Conservation (phyloP, 805 yeast genomes). For the Yarrowia sp. region DNA sequence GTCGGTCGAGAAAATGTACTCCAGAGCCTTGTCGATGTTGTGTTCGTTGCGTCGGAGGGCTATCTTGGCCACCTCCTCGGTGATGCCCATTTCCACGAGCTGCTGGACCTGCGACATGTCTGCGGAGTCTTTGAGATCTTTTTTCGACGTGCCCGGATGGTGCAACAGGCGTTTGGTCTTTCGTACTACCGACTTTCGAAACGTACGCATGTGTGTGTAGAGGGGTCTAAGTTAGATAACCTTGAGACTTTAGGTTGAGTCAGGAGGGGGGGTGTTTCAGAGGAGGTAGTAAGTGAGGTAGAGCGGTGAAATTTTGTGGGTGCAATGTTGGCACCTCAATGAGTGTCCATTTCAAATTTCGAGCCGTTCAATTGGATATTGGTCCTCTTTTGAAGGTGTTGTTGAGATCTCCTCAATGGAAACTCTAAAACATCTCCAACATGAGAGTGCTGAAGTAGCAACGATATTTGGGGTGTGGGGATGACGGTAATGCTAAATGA, state of each 20-base stretch:
- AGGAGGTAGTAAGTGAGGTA: too few species aligned
- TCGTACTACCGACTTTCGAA: slow-evolving; percentile 22
- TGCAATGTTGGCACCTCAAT: too few species aligned
- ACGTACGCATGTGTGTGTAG: slow-evolving; percentile 23
- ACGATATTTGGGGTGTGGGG: too few species aligned
- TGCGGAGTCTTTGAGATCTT: neutral
- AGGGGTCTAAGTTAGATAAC: slow-evolving; percentile 24
- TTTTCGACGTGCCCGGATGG: slow-evolving; percentile 16
- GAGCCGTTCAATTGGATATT: too few species aligned
- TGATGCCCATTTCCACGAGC: slow-evolving; percentile 34
- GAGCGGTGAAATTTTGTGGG: too few species aligned
- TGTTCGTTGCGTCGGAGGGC: slow-evolving; percentile 21
- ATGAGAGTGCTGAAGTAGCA: too few species aligned
- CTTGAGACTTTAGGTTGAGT: slow-evolving; percentile 6
- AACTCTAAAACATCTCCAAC: too few species aligned
- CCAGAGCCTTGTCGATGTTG: slow-evolving; percentile 34
- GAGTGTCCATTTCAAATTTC: too few species aligned
- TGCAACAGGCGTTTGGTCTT: slow-evolving; percentile 27
- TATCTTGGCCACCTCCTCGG: slow-evolving; percentile 1
- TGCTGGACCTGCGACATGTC: slow-evolving; percentile 31
- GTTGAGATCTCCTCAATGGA: too few species aligned
- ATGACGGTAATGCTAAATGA: too few species aligned
- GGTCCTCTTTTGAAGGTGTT: too few species aligned
- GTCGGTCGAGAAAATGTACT: slow-evolving; percentile 30
- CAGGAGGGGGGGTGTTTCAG: neutral